Evolutionary conservation across 208 protist genomes (phyloP), one percentile per base, ranked within the genome.

Genomic region (Blastocrithidia nonstop): DNA sequence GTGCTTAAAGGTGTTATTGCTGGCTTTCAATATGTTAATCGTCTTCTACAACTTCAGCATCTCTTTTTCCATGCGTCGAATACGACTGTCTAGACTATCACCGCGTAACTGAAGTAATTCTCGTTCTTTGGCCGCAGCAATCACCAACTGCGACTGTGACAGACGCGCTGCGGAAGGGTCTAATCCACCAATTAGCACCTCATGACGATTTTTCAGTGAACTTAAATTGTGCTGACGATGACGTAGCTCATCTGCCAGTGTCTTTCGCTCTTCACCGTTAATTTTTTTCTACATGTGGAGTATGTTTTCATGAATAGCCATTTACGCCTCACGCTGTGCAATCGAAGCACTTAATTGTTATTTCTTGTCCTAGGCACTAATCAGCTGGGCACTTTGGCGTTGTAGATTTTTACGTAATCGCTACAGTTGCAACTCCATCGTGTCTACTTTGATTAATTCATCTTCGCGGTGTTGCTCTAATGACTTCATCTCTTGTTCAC

Each of bases 371-470:
- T 85, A 75, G 16, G 90, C 45, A 31, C 71, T 69, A 11, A 74
- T 45, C 22, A 95, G 33, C 63, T 81, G 81, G 13, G 64, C 64
- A 35, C 65, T 70, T 17, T 57, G 54, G 33, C 65, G 31, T 28
- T 66, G 63, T 45, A 93, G 37, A 7, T 29, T 31, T 22, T 62
- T 52, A 25, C 69, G 60, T 36, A 94, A 47, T 8, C 75, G 63
- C 44, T 77, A 74, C 21, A 95, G 71, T 66, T 95, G 80, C 46
- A 95, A 59, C 58, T 92, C 66, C 41, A 90, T 57, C 17, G 88
- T 76, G 62, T 92, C 83, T 6, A 71, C 61, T 39, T 77, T 61
- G 33, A 95, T 78, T 20, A 95, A 65, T 2, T 61, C 25, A 16
- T 89, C 67, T 61, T 93, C 84, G 33, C 75, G 78, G 40, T 59